A percentile compares a stretch with the other conserved stretches of the same genome.
Conservation (phyloP, 257 asterid genomes). For the Catharanthus roseus region DNA sequence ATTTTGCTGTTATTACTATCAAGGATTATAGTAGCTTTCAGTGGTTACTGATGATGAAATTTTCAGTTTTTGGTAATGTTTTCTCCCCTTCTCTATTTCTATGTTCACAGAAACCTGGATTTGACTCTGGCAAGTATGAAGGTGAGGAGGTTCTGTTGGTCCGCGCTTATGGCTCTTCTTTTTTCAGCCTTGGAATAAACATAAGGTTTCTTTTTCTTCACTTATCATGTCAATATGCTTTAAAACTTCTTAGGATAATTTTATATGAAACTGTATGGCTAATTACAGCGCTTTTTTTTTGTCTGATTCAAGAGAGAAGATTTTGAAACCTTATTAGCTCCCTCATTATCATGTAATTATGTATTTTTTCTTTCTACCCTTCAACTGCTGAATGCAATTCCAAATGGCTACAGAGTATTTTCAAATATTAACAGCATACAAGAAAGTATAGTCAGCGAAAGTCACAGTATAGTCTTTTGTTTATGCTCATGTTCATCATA, state of each 20-base stretch:
- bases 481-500: background rate
- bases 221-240: background rate
- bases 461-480: background rate
- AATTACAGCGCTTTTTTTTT: background rate
- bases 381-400: background rate
- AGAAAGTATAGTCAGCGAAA: background rate
- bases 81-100: conserved; percentile 15
- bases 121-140: conserved; percentile 50
- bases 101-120: conserved; percentile 35
- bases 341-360: no score
- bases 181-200: conserved; percentile 91
- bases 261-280: background rate
- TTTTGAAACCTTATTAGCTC: background rate
- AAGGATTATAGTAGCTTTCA: background rate
- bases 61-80: background rate
- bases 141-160: conserved; percentile 70
- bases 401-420: background rate
- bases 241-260: background rate
- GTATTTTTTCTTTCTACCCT: background rate
- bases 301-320: background rate
- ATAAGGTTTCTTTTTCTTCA: conserved; percentile 50
- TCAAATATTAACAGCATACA: background rate
- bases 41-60: background rate
- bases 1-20: background rate
- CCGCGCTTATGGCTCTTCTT: conserved; percentile 94